Percentiles rank a stretch among this genome's conserved stretches.
These are phyloP conservation scores for Cochlearia excelsa DNA, from an alignment of 345 rosid genomes.

Conservation along the genomic window DNA sequence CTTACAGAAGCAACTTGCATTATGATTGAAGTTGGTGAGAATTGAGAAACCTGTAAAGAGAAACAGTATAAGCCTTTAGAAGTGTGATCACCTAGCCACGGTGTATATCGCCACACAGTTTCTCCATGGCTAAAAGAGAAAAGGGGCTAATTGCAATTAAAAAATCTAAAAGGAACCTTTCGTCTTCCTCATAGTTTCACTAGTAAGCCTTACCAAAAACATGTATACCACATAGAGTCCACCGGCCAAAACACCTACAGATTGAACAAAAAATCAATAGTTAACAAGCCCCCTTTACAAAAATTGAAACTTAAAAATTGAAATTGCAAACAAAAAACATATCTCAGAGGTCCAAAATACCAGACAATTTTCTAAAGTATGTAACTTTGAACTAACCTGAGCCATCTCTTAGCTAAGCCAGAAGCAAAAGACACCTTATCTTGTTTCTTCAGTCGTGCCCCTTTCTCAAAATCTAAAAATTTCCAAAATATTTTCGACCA, in stretches of 20 bases:
- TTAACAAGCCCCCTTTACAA: constrained; percentile 3
- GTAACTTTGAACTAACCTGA: constrained; percentile 49
- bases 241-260: constrained; percentile 91
- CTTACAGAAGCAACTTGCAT: too few species aligned
- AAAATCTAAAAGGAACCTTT: too few species aligned
- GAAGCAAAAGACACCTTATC: constrained; percentile 34
- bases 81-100: too few species aligned
- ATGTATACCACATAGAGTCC: constrained; percentile 85
- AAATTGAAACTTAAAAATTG: constrained; percentile 1
- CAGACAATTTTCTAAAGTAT: constrained; percentile 1
- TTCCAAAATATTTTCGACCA: too few species aligned
- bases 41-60: too few species aligned
- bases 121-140: too few species aligned
- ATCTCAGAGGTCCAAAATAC: neutral
- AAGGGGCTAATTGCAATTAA: too few species aligned
- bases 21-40: too few species aligned
- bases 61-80: too few species aligned
- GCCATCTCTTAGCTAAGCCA: constrained; percentile 60
- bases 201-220: constrained; percentile 20
- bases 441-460: constrained; percentile 25
- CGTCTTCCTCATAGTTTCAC: too few species aligned
- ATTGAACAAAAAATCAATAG: constrained; percentile 18
- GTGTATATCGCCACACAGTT: too few species aligned
- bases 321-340: neutral
- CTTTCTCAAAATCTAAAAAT: too few species aligned